A percentile compares a stretch with the other conserved stretches of the same genome.
Conservation (phyloP, 2,329 filamentous ascomycete genomes). For the Colletotrichum camelliae region DNA sequence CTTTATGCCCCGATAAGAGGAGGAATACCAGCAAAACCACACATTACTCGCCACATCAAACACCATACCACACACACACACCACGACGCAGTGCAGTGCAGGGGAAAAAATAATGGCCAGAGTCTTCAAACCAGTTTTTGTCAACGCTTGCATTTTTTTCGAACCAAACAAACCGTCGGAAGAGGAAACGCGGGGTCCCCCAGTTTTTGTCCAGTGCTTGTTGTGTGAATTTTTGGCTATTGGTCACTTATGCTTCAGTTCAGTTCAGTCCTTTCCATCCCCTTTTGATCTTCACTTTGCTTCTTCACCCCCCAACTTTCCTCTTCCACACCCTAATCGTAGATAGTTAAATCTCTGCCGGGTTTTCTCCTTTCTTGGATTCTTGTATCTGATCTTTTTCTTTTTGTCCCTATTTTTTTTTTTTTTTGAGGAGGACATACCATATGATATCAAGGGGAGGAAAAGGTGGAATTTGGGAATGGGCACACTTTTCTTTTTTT, state of each 20-base stretch:
- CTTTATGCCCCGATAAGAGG: constrained; percentile 7
- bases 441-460: constrained; percentile 22
- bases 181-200: background rate
- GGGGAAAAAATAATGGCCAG: background rate
- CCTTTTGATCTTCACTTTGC: background rate
- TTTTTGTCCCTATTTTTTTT: background rate
- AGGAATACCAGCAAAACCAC: background rate
- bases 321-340: constrained; percentile 14
- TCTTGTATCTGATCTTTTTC: background rate
- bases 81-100: background rate
- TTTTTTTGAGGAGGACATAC: constrained; percentile 18
- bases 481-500: background rate
- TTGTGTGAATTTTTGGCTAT: background rate
- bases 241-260: background rate
- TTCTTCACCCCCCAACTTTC: background rate
- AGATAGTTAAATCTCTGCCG: constrained; percentile 19
- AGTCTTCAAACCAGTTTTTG: background rate
- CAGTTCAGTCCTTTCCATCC: background rate
- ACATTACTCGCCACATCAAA: constrained; percentile 2
- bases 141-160: background rate
- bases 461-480: constrained; percentile 9
- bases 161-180: background rate
- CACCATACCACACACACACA: background rate
- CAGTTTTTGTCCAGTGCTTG: background rate
- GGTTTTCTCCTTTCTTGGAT: background rate